A percentile compares a stretch with the other conserved stretches of the same genome.
phyloP scores from a whole-genome alignment of 2,329 filamentous ascomycete species.

The Neopestalotiopsis rosae region DNA sequence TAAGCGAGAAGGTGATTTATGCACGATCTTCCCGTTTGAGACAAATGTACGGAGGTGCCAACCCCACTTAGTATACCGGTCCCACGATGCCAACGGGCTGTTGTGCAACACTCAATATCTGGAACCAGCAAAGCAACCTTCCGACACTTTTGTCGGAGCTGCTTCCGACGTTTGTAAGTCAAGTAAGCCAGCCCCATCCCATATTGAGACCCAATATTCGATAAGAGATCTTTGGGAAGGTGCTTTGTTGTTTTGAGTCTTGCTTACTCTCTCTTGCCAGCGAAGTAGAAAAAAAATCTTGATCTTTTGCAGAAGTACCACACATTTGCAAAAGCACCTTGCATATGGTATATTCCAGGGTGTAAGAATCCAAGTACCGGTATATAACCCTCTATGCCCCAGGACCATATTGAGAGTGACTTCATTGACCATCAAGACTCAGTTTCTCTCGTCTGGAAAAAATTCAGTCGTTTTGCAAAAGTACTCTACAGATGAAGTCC shows the following conservation, averaged over 20 bases:
- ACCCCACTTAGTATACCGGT: neutral
- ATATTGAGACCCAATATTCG: neutral
- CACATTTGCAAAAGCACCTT: conserved; percentile 1
- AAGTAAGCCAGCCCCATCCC: neutral
- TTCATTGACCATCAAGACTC: neutral
- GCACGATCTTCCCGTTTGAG: conserved; percentile 2
- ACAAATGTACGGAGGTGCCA: neutral
- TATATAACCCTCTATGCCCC: neutral
- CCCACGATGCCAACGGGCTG: neutral
- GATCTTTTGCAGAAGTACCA: conserved; percentile 2
- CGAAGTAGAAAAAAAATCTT: neutral
- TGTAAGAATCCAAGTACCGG: neutral
- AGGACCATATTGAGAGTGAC: neutral
- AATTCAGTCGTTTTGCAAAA: neutral
- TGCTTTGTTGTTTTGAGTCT: too few species aligned
- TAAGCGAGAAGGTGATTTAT: neutral
- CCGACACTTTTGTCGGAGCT: neutral
- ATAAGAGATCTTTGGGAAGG: too few species aligned
- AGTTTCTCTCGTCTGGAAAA: neutral
- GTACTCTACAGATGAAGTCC: neutral
- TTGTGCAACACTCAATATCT: neutral
- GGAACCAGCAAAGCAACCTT: neutral
- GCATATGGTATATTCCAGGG: neutral
- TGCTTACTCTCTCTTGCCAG: too few species aligned
- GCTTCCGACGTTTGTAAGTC: neutral